Base-by-base conservation (phyloP, 1,284 basidiomycete species). In the Ceratobasidium sp. region DNA sequence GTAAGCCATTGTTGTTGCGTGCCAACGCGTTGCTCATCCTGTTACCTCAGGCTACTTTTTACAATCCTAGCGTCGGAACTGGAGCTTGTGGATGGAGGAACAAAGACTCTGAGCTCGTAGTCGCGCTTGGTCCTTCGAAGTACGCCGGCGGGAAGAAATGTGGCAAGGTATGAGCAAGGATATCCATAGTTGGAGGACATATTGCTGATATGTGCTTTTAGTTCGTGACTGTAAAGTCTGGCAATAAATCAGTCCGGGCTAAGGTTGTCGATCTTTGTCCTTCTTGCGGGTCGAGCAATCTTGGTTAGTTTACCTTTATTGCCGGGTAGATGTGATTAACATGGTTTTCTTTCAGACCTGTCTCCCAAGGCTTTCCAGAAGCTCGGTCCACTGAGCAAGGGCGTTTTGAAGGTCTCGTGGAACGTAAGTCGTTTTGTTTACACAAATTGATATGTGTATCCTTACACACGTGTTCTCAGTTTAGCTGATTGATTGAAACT, bases 231-330 rank as follows among this genome's bases (percentile, higher is more conserved):
- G 50, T 65, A 1, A 65, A 54, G 38, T 53, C 20, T n/a, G 27
- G n/a, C 3, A 25, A 25, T 17, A 65, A 65, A 29, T 65, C 62
- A 20, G 62, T 65, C 6, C 31, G 25, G 7, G 49, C 31, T 40
- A 65, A 65, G 49, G 50, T 65, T 3, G 62, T 65, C 27, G 62
- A 65, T 25, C 34, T 54, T 5, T 65, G 62, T 27, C 49, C 49
- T 3, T 27, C 49, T n/a, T 65, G 62, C 29, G 7, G 15, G 2
- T 6, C 2, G 3, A 13, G 35, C 3, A n/a, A 1, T 4, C n/a
- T 65, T 32, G 62, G 62, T 65, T 40, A 17, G 62, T 27, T 6
- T 10, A 6, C 17, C 13, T 17, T 17, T 52, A 5, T 34, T 32
- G 3, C 1, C 15, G 13, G 34, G 4, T 25, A 17, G 1, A 54